Conservation (phyloP, 2,329 filamentous ascomycete species). For the Penicillium sp. region DNA sequence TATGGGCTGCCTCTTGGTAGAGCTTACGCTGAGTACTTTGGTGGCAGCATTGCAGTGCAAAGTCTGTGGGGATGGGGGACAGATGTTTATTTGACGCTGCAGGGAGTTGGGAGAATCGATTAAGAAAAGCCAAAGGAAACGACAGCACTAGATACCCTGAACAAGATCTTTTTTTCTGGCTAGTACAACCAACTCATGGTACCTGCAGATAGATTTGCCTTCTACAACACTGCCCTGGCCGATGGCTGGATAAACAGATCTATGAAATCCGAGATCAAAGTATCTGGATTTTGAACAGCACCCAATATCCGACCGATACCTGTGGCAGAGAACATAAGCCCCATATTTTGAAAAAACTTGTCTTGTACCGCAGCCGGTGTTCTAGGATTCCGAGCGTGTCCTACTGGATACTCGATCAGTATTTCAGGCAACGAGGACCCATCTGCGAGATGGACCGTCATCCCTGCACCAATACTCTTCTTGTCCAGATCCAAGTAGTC, state of each 20-base stretch:
- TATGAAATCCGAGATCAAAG: constrained; percentile 17
- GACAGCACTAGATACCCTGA: constrained; percentile 6
- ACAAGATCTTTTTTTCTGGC: background rate
- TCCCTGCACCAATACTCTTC: constrained; percentile 28
- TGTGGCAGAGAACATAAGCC: constrained; percentile 17
- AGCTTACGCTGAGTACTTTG: constrained; percentile 97
- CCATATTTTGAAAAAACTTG: constrained; percentile 24
- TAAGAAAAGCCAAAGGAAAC: constrained; percentile 19
- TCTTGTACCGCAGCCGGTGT: constrained; percentile 13
- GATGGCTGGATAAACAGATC: constrained; percentile 16
- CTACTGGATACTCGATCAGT: constrained; percentile 37
- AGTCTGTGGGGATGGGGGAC: constrained; percentile 91
- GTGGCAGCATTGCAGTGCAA: constrained; percentile 91
- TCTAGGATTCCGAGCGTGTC: constrained; percentile 17
- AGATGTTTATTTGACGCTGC: constrained; percentile 64
- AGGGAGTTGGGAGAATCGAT: constrained; percentile 57
- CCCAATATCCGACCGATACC: constrained; percentile 15
- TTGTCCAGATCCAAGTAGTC: constrained; percentile 33
- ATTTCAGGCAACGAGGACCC: constrained; percentile 30
- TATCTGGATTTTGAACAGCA: constrained; percentile 13
- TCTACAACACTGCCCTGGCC: constrained; percentile 11
- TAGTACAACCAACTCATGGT: background rate
- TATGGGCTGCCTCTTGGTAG: constrained; percentile 88
- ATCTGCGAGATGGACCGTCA: constrained; percentile 29
- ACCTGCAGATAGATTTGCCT: background rate